Conservation (phyloP, 495 filamentous ascomycete genomes). For the Trichocladium antarcticum region DNA sequence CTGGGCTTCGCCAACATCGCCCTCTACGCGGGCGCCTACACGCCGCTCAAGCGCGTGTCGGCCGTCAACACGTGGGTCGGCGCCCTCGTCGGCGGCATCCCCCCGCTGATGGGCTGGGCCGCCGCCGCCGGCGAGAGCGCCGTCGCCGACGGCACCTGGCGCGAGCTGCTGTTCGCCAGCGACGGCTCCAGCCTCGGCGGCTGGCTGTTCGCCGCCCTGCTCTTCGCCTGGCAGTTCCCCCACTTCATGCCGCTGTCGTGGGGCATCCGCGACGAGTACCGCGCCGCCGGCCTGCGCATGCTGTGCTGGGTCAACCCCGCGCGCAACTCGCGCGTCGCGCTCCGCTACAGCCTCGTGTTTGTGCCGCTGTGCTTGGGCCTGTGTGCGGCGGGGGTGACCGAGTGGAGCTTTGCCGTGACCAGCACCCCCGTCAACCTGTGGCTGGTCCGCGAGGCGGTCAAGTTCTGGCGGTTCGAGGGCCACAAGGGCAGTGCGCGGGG, state of each 20-base stretch:
- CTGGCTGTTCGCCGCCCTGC: constrained; percentile 72
- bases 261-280: constrained; percentile 81
- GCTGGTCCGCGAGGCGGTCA: constrained; percentile 69
- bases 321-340: constrained; percentile 70
- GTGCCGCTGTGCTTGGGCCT: constrained; percentile 79
- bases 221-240: constrained; percentile 96
- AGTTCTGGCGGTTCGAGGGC: constrained; percentile 71
- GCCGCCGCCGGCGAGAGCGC: constrained; percentile 82
- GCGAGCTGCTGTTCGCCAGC: constrained; percentile 54
- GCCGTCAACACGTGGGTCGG: constrained; percentile 93
- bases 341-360: constrained; percentile 78
- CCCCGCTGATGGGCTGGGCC: constrained; percentile 95
- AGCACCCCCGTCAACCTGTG: constrained; percentile 77
- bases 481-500: constrained; percentile 69
- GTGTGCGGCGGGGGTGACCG: constrained; percentile 73
- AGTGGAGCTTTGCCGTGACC: constrained; percentile 71
- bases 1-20: constrained; percentile 76
- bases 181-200: constrained; percentile 57
- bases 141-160: constrained; percentile 58
- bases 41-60: constrained; percentile 77
- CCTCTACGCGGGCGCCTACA: constrained; percentile 86
- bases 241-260: constrained; percentile 93
- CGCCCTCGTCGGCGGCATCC: constrained; percentile 84
- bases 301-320: constrained; percentile 78
- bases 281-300: constrained; percentile 80